Percentiles rank a stretch among this genome's conserved stretches.
Evolutionary conservation across 148 eudicot genomes (phyloP).

Genomic region (Polygonum maritimum): DNA sequence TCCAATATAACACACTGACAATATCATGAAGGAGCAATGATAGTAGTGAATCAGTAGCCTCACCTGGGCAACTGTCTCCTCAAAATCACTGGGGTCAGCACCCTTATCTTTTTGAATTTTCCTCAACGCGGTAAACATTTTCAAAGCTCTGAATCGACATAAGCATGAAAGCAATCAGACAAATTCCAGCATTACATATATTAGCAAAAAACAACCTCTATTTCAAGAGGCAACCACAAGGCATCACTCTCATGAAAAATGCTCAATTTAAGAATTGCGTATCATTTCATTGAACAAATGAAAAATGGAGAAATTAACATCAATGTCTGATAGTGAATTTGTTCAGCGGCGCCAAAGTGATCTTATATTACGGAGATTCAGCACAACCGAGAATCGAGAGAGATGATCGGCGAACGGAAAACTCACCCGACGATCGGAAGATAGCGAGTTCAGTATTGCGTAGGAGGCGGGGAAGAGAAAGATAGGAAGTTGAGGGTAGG

Average conservation of each 20-base stretch:
- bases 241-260: neutral
- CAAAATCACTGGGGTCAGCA: constrained; percentile 58
- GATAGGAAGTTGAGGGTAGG: neutral
- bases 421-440: constrained; percentile 3
- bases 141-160: constrained; percentile 9
- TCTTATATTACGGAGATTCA: neutral
- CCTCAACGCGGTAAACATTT: constrained; percentile 58
- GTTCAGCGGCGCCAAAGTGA: neutral
- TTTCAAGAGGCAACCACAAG: neutral
- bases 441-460: neutral
- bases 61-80: constrained; percentile 78
- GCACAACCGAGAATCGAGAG: neutral
- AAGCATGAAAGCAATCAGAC: neutral
- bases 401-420: neutral
- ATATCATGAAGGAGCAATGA: neutral
- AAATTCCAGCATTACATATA: neutral
- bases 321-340: neutral
- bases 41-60: neutral
- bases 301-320: neutral
- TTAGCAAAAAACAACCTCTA: neutral
- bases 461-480: constrained; percentile 3
- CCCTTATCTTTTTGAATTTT: constrained; percentile 69
- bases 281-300: neutral
- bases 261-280: neutral
- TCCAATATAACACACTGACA: neutral